Evolutionary conservation across 805 yeast species (phyloP).

Genomic region (Spathaspora gorwiae): DNA sequence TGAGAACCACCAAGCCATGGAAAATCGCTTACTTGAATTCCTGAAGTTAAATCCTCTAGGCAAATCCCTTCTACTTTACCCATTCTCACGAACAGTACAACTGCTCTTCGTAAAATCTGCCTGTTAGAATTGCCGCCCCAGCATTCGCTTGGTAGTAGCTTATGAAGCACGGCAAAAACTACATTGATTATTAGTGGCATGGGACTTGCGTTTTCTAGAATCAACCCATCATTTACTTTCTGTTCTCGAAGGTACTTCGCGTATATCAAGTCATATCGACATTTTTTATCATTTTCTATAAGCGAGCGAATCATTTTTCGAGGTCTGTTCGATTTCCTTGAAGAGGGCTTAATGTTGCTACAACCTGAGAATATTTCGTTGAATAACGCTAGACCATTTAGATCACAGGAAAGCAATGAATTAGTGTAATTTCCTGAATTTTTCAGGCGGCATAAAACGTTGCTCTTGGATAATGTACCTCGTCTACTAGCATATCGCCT

Average conservation of each 20-base stretch:
- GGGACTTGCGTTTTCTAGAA: slow-evolving; percentile 28
- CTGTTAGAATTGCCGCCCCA: slow-evolving; percentile 55
- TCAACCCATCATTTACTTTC: slow-evolving; percentile 10
- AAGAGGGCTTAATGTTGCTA: background rate
- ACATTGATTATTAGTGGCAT: slow-evolving; percentile 37
- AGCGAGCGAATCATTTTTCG: slow-evolving; percentile 9
- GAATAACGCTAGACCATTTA: background rate
- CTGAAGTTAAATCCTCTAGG: slow-evolving; percentile 25
- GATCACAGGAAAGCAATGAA: background rate
- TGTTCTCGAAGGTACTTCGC: slow-evolving; percentile 22
- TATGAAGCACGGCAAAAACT: slow-evolving; percentile 38
- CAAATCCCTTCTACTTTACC: slow-evolving; percentile 33
- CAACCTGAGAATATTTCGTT: background rate
- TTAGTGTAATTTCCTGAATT: background rate
- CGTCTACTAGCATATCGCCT: background rate
- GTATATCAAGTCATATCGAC: slow-evolving; percentile 33
- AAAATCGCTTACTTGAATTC: slow-evolving; percentile 42
- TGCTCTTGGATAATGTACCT: background rate
- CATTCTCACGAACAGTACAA: slow-evolving; percentile 35
- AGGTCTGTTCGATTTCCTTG: background rate
- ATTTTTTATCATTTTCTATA: slow-evolving; percentile 27
- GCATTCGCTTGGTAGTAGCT: slow-evolving; percentile 45
- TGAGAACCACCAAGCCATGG: slow-evolving; percentile 48
- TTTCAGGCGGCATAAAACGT: background rate
- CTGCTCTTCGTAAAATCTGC: slow-evolving; percentile 26